Evolutionary conservation across 1,139 yeast species (phyloP).

Genomic region (Oligophagozyma castellii): DNA sequence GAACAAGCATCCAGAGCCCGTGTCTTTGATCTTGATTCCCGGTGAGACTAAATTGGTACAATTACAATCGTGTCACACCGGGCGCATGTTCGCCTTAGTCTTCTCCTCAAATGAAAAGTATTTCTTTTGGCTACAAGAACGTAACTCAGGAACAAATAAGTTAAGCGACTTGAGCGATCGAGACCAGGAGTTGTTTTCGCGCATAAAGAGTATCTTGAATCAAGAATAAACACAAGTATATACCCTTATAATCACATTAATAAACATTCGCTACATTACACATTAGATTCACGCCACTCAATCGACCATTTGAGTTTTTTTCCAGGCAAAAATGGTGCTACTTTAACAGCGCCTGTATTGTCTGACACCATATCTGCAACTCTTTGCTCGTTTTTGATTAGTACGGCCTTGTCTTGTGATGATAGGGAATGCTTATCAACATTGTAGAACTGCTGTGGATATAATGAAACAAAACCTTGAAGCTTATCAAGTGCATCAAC

Average conservation of each 20-base stretch:
- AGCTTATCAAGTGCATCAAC: conserved; percentile 50
- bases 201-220: conserved; percentile 41
- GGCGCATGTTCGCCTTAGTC: conserved; percentile 74
- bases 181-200: conserved; percentile 41
- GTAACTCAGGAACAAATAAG: conserved; percentile 46
- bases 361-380: conserved; percentile 49
- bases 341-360: conserved; percentile 31
- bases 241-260: conserved; percentile 1
- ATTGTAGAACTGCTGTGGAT: conserved; percentile 60
- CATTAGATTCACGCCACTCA: conserved; percentile 38
- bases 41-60: conserved; percentile 85
- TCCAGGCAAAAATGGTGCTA: conserved; percentile 89
- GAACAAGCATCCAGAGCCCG: conserved; percentile 31
- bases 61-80: conserved; percentile 60
- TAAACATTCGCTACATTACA: neutral
- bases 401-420: conserved; percentile 34
- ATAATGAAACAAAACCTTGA: conserved; percentile 59
- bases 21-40: conserved; percentile 72
- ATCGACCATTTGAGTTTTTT: conserved; percentile 59
- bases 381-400: conserved; percentile 36
- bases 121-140: conserved; percentile 87
- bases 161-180: conserved; percentile 42
- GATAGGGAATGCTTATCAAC: conserved; percentile 31
- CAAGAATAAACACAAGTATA: conserved; percentile 7
- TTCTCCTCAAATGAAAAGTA: conserved; percentile 79